Evolutionary conservation across 345 rosid genomes (phyloP), one percentile per base, ranked within the genome.

Genomic region (Brassica juncea): DNA sequence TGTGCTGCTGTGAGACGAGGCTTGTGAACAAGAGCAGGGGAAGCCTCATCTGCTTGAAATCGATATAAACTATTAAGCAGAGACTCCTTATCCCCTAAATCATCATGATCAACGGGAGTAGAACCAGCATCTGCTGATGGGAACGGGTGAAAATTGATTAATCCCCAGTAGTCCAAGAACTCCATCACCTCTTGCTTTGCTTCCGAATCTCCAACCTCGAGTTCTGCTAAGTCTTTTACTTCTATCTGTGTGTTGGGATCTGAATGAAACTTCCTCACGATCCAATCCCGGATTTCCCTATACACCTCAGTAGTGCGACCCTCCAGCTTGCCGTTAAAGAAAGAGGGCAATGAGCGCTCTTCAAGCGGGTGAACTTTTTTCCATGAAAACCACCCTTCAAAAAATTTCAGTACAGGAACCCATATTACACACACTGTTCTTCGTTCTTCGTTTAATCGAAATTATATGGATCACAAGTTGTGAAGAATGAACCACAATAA

Each of bases 341-440:
- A 93, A 39, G 97, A 87, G 68, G 97, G 86, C 75, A 93, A 30
- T 16, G 86, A 73, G 78, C 88, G 86, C 88, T 96, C 98, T 85
- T 96, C 99, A 34, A 96, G 90, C 55, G 78, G 75, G 77, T 96
- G 99, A 84, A 88, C 54, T 54, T 87, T 88, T 63, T 86, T 84
- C 99, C 99, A 96, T 74, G 97, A 90, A 86, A 93, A 93, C 99
- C 99, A 96, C 79, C 99, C 97, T 96, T 85, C 59, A 67, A 75
- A 75, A 58, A 59, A 52, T 62, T 66, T 55, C 11, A 66, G 58
- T 7, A 76, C 64, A 81, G 0, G 52, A 70, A 39, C 21, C 44
- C 76, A 42, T 21, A 65, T 70, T 64, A 71, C 39, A 54, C 37
- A 52, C 42, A 68, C 23, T 23, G 28, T 15, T 62, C 28, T 31